Evolutionary conservation across 306 rosid species (phyloP), one percentile per base, ranked within the genome.

Genomic region (Hippophae gyantsensis): DNA sequence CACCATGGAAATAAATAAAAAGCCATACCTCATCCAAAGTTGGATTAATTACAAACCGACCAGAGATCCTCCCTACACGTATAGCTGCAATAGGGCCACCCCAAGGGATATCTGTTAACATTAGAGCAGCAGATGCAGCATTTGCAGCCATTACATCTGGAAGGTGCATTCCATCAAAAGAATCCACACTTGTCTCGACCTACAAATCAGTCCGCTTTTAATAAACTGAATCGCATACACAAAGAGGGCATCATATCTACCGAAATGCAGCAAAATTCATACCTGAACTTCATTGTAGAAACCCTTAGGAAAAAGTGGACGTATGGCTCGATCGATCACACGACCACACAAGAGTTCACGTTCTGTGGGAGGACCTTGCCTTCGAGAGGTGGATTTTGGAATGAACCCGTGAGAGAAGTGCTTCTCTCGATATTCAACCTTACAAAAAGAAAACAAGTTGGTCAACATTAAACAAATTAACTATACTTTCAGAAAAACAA

Each of bases 231-330:
- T 10, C 10, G 47, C 27, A 10, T 38, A 42, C 60, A 58, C 54
- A 14, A 43, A 63, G 1, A 14, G 62, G 57, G 11, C 49, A 18
- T 49, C 13, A 55, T 56, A 50, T 42, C 4, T 0, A 8, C 50
- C 10, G 27, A 48, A 43, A 10, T 5, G 25, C 6, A 13, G 45
- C 18, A 26, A 69, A 25, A 57, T 72, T 65, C 10, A 60, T 69
- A 92, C 99, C 96, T 92, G 99, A 82, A 92, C 96, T 54, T 92
- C 99, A 43, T 88, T 96, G 68, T 74, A 92, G 80, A 92, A 92
- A 45, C 99, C 99, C 54, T 75, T 54, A 2, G 93, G 96, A 80
- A 92, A 92, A 71, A 92, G 60, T 0, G 99, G 96, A 54, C 99
- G 85, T 55, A 92, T 88, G 1, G 99, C 95, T 51, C 99, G 77